These are phyloP conservation scores for Claviceps sp. DNA, from an alignment of 2,329 filamentous ascomycete genomes.

Conservation along the genomic window DNA sequence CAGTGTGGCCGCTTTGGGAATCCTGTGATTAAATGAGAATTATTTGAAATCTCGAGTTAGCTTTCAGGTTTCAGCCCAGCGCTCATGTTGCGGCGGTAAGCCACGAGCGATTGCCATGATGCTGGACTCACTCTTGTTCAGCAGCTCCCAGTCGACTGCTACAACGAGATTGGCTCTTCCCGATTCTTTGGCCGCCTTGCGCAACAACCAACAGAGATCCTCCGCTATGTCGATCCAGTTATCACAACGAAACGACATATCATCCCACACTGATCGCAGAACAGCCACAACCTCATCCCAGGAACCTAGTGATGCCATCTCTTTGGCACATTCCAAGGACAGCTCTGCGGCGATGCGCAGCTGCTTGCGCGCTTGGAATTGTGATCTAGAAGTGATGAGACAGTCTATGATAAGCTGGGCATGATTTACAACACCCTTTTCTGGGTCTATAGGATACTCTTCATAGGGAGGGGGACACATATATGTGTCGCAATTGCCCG, in stretches of 20 bases:
- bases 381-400: constrained; percentile 34
- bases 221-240: constrained; percentile 48
- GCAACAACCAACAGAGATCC: constrained; percentile 47
- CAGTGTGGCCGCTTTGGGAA: constrained; percentile 42
- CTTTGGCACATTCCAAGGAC: constrained; percentile 42
- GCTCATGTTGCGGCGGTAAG: neutral
- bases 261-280: constrained; percentile 44
- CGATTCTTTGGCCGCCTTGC: constrained; percentile 39
- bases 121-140: constrained; percentile 38
- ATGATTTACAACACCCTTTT: constrained; percentile 37
- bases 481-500: constrained; percentile 50
- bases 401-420: constrained; percentile 39
- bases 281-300: constrained; percentile 43
- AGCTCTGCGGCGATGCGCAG: constrained; percentile 40
- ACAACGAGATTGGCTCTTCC: constrained; percentile 43
- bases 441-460: constrained; percentile 37
- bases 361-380: constrained; percentile 43
- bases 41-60: neutral
- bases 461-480: constrained; percentile 51
- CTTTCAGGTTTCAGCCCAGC: neutral
- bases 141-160: constrained; percentile 51
- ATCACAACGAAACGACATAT: constrained; percentile 40
- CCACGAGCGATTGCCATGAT: neutral
- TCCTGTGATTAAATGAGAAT: constrained; percentile 19
- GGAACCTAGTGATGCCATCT: constrained; percentile 34